These are phyloP conservation scores for Tagetes erecta DNA, from an alignment of 129 eudicot genomes.

Conservation along the genomic window DNA sequence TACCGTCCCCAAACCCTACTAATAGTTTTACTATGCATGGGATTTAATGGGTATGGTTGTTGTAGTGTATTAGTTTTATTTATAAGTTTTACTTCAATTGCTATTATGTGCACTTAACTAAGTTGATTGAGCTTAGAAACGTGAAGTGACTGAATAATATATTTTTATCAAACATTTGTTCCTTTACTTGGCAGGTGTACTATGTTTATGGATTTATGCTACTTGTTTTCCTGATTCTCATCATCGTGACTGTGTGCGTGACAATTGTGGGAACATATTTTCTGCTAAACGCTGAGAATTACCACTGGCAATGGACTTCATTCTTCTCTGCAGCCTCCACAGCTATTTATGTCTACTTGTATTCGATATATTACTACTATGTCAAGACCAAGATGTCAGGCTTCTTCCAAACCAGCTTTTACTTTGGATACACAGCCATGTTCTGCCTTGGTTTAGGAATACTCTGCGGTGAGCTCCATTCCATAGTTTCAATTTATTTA, in stretches of 20 bases:
- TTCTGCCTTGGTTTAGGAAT: slow-evolving; percentile 88
- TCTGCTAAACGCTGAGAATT: slow-evolving; percentile 87
- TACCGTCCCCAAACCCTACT: too few relatives aligned
- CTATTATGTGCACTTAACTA: background rate
- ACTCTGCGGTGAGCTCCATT: slow-evolving; percentile 63
- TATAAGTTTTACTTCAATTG: background rate
- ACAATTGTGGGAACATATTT: slow-evolving; percentile 93
- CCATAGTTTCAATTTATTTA: background rate
- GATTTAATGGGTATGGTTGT: too few relatives aligned
- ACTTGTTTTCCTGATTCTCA: slow-evolving; percentile 73
- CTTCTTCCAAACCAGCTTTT: slow-evolving; percentile 93
- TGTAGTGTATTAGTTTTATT: too few relatives aligned
- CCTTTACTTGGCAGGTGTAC: slow-evolving; percentile 67
- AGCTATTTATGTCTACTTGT: slow-evolving; percentile 76
- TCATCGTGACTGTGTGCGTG: slow-evolving; percentile 86
- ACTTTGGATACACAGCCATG: slow-evolving; percentile 89
- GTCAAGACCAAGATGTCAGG: slow-evolving; percentile 98
- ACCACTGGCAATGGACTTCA: slow-evolving; percentile 96
- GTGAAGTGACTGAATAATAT: background rate
- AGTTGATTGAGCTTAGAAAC: background rate
- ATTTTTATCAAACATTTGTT: slow-evolving; percentile 3
- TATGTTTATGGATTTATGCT: slow-evolving; percentile 94
- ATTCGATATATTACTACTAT: slow-evolving; percentile 76
- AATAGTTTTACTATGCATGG: too few relatives aligned
- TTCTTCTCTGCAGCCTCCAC: slow-evolving; percentile 93